Evolutionary conservation across 306 rosid species (phyloP), one percentile per base, ranked within the genome.

Genomic region (Potentilla sterilis): DNA sequence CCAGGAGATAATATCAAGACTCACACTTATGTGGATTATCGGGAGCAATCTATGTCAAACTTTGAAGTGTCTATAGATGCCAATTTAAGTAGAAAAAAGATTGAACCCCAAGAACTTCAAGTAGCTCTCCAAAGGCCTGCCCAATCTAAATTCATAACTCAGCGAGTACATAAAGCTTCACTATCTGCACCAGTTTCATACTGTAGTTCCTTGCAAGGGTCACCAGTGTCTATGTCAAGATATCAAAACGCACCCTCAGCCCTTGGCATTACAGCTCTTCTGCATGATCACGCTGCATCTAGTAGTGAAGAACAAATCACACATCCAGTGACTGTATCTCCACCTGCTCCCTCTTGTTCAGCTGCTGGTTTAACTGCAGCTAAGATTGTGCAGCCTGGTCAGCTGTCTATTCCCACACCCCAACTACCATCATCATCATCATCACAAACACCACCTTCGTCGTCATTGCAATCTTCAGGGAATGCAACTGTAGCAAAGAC

Each of bases 241-340:
- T 90, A 81, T 84, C 89, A 73, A 18, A 85, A 90, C 76, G 83
- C 90, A 38, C 89, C 97, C 66, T 85, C 94, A 43, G 80, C 92
- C 78, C 91, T 92, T 64, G 98, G 98, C 83, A 92, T 92, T 81
- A 92, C 97, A 74, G 85, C 92, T 67, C 88, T 90, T 72, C 82
- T 96, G 86, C 97, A 88, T 38, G 99, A 96, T 85, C 91, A 86
- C 59, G 84, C 89, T 52, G 64, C 78, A 22, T 74, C 52, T 63
- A 82, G 80, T 80, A 69, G 19, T 57, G 82, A 82, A 80, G 90
- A 79, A 75, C 84, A 88, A 67, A 70, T 49, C 67, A 54, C 58
- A 62, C 76, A 78, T 63, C 87, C 79, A 69, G 86, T 65, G 82
- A 80, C 81, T 24, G 7, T 70, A 77, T 75, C 88, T 34, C 49